Base-by-base conservation (phyloP, 2,329 filamentous ascomycete species). In the Verticillium isaacii region DNA sequence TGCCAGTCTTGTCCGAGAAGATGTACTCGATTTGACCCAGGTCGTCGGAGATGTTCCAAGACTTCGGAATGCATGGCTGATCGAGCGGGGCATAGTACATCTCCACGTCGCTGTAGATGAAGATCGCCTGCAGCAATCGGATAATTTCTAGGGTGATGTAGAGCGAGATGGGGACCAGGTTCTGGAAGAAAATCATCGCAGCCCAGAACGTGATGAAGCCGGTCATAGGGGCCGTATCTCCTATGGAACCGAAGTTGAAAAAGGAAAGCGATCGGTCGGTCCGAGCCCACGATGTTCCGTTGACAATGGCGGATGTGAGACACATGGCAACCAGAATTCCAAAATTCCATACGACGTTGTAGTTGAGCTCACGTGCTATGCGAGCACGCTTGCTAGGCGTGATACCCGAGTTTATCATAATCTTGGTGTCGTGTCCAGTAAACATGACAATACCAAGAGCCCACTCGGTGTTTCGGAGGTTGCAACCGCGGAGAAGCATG, bases 31-130 rank as follows among this genome's bases (percentile, higher is more conserved):
- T 97, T 77, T 99, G 95, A 14, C 95, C 95, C 56, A 99, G 83
- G 70, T 99, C 96, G 72, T 99, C 95, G 1, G 94, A 98, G 58
- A 99, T 98, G 73, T 98, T 99, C 95, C 95, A 99, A 0, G 93
- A 93, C 72, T 98, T 98, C 5, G 96, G 95, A 12, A 96, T 92
- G 72, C 96, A 99, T 2, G 94, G 93, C 71, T 97, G 93, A 70
- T 97, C 93, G 66, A 97, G 87, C 70, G 87, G 88, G 61, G 95
- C 95, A 78, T 99, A 97, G 77, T 98, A 99, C 96, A 99, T 99
- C 72, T 89, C 87, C 5, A 91, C 85, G 71, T 99, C 95, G 77
- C 89, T 97, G 80, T 96, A 97, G 71, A 99, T 99, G 81, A 99
- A 99, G 72, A 96, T 87, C 4, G 94, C 95, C 76, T 99, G 95